These are phyloP conservation scores for Hypoxylon sp. DNA, from an alignment of 2,329 filamentous ascomycete genomes.

Conservation along the genomic window DNA sequence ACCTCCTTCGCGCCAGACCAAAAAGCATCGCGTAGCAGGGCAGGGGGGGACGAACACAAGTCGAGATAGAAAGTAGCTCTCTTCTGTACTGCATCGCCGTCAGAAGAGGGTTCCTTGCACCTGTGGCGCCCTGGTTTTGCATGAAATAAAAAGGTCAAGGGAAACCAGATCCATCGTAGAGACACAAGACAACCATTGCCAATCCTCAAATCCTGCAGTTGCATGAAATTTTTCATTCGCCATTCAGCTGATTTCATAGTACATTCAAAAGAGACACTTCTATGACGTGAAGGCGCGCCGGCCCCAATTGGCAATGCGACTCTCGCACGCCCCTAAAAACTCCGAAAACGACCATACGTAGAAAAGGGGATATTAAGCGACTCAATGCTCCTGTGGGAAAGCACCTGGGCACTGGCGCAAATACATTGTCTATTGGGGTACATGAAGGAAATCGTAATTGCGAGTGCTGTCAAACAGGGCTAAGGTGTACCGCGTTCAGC, in stretches of 20 bases:
- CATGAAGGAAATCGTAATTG: conserved; percentile 40
- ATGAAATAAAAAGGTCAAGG: conserved; percentile 31
- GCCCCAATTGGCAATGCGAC: conserved; percentile 40
- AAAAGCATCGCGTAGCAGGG: conserved; percentile 29
- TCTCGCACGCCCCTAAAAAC: conserved; percentile 40
- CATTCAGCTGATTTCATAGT: conserved; percentile 29
- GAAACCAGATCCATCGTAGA: conserved; percentile 43
- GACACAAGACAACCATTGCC: conserved; percentile 39
- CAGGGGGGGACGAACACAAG: conserved; percentile 9
- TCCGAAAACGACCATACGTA: conserved; percentile 40
- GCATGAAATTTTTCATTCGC: conserved; percentile 31
- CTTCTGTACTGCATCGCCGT: conserved; percentile 19
- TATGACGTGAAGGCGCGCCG: conserved; percentile 35
- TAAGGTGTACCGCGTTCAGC: conserved; percentile 36
- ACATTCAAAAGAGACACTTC: conserved; percentile 24
- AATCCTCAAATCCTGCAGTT: conserved; percentile 26
- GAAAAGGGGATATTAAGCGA: conserved; percentile 35
- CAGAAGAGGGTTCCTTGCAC: conserved; percentile 23
- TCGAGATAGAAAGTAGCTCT: conserved; percentile 7
- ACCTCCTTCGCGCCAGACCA: conserved; percentile 32
- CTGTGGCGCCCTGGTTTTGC: conserved; percentile 37
- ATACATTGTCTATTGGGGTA: conserved; percentile 41
- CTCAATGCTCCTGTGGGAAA: conserved; percentile 27
- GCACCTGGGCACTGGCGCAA: conserved; percentile 13
- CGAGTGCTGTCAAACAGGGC: conserved; percentile 37